phyloP scores from a whole-genome alignment of 1,284 basidiomycete species.

The Phylloboletellus chloephorus region DNA sequence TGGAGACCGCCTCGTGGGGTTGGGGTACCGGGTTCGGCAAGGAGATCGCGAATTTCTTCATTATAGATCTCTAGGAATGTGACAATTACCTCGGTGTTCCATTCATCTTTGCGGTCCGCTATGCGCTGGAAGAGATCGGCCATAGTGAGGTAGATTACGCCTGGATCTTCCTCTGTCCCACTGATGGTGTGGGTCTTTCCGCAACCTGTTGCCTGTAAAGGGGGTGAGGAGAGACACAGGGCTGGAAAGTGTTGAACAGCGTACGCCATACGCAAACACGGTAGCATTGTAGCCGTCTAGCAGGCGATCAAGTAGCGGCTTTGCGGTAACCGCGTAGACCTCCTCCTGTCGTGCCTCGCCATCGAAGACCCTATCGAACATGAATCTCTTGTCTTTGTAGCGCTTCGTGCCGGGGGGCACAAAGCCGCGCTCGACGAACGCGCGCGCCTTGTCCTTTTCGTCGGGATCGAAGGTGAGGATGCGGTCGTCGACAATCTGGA shows the following conservation, averaged over 20 bases:
- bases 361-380: constrained; percentile 90
- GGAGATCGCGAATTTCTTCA: constrained; percentile 94
- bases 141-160: constrained; percentile 96
- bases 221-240: constrained; percentile 16
- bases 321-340: constrained; percentile 81
- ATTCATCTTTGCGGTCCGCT: constrained; percentile 75
- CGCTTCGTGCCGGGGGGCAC: constrained; percentile 79
- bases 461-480: constrained; percentile 94
- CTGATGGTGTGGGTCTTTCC: constrained; percentile 98
- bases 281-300: constrained; percentile 96
- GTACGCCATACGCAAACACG: constrained; percentile 93
- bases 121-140: constrained; percentile 89
- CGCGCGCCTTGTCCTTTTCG: constrained; percentile 70
- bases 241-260: constrained; percentile 31
- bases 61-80: constrained; percentile 98
- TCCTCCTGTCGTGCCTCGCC: constrained; percentile 76
- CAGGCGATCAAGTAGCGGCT: constrained; percentile 76
- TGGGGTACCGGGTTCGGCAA: constrained; percentile 65
- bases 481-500: constrained; percentile 78
- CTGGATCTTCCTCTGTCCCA: constrained; percentile 80
- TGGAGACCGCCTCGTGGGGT: constrained; percentile 77
- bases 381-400: constrained; percentile 91
- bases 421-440: constrained; percentile 77
- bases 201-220: constrained; percentile 84
- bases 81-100: constrained; percentile 80